Conservation (phyloP, 495 filamentous ascomycete genomes). For the Pyrenopolyporus hunteri region DNA sequence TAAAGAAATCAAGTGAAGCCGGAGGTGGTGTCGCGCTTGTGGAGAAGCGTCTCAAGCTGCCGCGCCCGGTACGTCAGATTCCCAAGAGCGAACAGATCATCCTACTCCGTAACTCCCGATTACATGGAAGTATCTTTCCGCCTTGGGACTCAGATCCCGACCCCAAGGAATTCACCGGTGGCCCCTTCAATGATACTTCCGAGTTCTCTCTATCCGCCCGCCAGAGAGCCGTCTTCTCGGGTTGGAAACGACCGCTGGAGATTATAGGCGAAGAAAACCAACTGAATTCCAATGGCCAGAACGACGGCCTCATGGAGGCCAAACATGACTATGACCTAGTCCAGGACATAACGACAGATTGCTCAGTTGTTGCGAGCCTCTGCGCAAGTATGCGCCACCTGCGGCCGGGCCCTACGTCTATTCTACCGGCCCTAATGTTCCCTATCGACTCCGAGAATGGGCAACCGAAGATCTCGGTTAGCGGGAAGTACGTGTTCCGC, state of each 20-base stretch:
- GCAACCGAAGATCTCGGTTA: slow-evolving; percentile 66
- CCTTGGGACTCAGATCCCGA: slow-evolving; percentile 74
- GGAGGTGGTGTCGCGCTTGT: slow-evolving; percentile 33
- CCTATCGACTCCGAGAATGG: slow-evolving; percentile 67
- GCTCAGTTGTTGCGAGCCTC: slow-evolving; percentile 94
- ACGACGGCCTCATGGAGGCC: slow-evolving; percentile 60
- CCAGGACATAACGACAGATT: slow-evolving; percentile 93
- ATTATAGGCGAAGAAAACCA: slow-evolving; percentile 37
- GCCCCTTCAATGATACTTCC: slow-evolving; percentile 32
- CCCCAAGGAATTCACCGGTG: slow-evolving; percentile 29
- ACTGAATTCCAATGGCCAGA: slow-evolving; percentile 17
- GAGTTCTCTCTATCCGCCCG: slow-evolving; percentile 67
- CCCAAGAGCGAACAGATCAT: slow-evolving; percentile 79
- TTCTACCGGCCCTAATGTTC: slow-evolving; percentile 70
- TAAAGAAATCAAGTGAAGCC: slow-evolving; percentile 58
- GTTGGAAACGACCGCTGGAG: slow-evolving; percentile 80
- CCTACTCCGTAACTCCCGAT: slow-evolving; percentile 72
- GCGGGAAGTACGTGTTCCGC: slow-evolving; percentile 88
- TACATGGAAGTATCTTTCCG: slow-evolving; percentile 81
- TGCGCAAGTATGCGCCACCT: slow-evolving; percentile 70
- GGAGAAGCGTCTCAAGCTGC: slow-evolving; percentile 46
- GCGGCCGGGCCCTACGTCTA: slow-evolving; percentile 44
- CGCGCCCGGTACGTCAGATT: slow-evolving; percentile 66
- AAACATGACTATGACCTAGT: slow-evolving; percentile 73
- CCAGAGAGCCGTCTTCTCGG: slow-evolving; percentile 73